phyloP scores from a whole-genome alignment of 208 protist genomes.

The Naegleria fowleri region DNA sequence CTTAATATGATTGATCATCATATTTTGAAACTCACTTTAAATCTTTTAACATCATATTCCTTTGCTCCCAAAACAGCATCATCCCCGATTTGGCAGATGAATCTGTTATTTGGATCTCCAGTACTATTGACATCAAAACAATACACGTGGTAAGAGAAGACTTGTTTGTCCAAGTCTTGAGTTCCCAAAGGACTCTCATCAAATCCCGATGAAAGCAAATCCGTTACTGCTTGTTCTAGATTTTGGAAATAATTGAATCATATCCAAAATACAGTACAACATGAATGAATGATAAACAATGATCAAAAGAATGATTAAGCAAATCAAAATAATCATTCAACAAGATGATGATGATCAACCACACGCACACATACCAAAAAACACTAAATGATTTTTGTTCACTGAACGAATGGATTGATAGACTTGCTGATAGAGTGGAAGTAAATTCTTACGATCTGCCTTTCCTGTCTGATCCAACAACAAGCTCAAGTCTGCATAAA shows the following conservation, averaged over 20 bases:
- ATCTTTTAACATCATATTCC: not conserved
- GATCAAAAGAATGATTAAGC: no score
- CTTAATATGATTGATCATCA: no score
- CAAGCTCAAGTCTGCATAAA: not conserved
- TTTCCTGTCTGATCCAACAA: not conserved
- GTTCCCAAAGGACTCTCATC: not conserved
- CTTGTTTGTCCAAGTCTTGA: constrained; percentile 7
- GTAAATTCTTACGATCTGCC: not conserved
- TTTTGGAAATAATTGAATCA: no score
- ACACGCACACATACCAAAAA: not conserved
- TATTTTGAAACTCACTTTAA: not conserved
- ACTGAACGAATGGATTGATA: not conserved
- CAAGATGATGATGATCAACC: no score
- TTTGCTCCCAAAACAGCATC: not conserved
- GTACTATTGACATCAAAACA: not conserved
- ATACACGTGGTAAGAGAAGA: not conserved
- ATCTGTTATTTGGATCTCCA: not conserved
- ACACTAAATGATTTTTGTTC: not conserved
- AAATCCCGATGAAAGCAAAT: not conserved
- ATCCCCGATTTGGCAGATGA: not conserved
- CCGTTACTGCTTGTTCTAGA: not conserved
- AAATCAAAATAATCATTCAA: no score
- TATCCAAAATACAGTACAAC: no score
- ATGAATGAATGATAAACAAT: no score
- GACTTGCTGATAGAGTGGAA: not conserved